Percentiles rank a stretch among this genome's conserved stretches.
Evolutionary conservation across 2,329 filamentous ascomycete species (phyloP).

Genomic region (Coniochaeta prunicola): DNA sequence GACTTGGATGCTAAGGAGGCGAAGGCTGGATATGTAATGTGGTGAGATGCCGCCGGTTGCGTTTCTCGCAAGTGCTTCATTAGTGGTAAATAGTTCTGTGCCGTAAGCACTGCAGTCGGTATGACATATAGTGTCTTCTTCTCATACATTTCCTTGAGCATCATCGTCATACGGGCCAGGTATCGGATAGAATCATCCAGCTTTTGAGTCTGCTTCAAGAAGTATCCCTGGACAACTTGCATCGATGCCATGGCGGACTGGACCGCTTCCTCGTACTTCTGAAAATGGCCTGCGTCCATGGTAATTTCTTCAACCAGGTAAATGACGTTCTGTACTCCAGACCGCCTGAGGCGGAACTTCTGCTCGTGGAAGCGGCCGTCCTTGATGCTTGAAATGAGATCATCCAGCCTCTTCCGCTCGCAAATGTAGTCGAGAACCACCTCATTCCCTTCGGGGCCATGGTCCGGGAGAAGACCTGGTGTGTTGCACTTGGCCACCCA

Average conservation of each 20-base stretch:
- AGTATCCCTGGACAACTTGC: conserved; percentile 72
- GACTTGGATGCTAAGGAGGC: conserved; percentile 68
- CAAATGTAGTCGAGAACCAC: conserved; percentile 74
- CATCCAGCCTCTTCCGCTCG: conserved; percentile 74
- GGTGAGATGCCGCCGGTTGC: conserved; percentile 42
- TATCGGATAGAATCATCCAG: conserved; percentile 76
- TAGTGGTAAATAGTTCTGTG: conserved; percentile 58
- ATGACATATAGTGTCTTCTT: conserved; percentile 51
- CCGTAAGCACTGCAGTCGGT: conserved; percentile 55
- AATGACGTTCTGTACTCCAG: conserved; percentile 67
- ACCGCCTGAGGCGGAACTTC: conserved; percentile 69
- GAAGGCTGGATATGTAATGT: conserved; percentile 66
- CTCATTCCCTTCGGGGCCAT: conserved; percentile 53
- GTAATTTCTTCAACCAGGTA: conserved; percentile 72
- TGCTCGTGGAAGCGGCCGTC: conserved; percentile 79
- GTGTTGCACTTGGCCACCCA: conserved; percentile 73
- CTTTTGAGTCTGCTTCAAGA: conserved; percentile 67
- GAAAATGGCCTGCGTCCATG: conserved; percentile 45
- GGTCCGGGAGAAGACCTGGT: conserved; percentile 42
- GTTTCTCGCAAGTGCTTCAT: conserved; percentile 50
- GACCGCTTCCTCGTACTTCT: conserved; percentile 59
- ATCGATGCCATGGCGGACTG: conserved; percentile 68
- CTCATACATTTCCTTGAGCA: conserved; percentile 61
- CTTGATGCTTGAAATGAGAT: conserved; percentile 73
- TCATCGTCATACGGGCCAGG: conserved; percentile 61